Conservation (phyloP, 106 monocot species). For the Gastrodia elata region DNA sequence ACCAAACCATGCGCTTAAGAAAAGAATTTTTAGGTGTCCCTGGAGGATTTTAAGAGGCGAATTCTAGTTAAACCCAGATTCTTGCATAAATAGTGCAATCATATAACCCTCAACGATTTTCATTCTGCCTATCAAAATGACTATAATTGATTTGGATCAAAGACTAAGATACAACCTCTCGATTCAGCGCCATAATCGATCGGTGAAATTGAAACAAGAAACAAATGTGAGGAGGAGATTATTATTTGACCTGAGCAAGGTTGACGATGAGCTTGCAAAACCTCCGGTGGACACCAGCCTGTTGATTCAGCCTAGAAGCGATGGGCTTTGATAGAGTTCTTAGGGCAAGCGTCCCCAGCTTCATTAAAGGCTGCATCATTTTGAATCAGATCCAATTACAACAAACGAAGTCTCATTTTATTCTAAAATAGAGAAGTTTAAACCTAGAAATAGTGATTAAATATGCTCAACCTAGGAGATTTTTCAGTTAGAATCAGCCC, state of each 20-base stretch:
- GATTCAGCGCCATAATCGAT: neutral
- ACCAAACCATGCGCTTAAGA: too few species aligned
- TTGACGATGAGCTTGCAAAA: slow-evolving; percentile 53
- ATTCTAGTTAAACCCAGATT: too few species aligned
- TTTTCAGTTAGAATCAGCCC: too few species aligned
- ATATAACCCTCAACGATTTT: too few species aligned
- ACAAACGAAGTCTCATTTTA: too few species aligned
- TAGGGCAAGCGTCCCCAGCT: slow-evolving; percentile 49
- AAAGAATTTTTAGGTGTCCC: too few species aligned
- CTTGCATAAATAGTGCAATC: too few species aligned
- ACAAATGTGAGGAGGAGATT: neutral
- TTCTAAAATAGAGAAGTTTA: too few species aligned
- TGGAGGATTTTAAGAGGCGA: too few species aligned
- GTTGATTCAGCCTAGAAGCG: slow-evolving; percentile 43
- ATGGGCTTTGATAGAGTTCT: slow-evolving; percentile 51
- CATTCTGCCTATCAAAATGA: neutral
- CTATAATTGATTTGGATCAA: neutral
- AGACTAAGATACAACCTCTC: neutral
- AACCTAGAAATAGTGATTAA: too few species aligned
- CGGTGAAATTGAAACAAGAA: neutral
- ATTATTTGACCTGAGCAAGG: slow-evolving; percentile 40
- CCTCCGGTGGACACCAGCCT: slow-evolving; percentile 50
- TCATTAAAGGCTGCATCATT: slow-evolving; percentile 56
- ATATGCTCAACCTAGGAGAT: too few species aligned
- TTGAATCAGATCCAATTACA: too few species aligned